Conservation (phyloP, 2,329 filamentous ascomycete genomes). For the Colletotrichum caudatum region DNA sequence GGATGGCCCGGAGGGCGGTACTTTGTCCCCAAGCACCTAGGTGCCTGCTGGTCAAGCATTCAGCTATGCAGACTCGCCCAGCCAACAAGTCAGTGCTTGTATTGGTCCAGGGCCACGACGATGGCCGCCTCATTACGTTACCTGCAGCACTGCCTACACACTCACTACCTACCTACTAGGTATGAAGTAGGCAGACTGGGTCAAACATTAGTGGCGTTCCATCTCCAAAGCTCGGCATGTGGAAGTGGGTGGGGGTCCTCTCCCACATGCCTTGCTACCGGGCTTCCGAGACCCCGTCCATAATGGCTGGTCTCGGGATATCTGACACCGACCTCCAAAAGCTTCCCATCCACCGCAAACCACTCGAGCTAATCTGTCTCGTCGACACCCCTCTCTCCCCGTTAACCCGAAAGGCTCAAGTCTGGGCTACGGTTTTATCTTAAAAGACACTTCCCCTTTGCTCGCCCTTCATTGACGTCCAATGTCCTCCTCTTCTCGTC, state of each 20-base stretch:
- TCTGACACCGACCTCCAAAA: slow-evolving; percentile 38
- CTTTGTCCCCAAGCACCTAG: not conserved
- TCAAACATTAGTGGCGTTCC: not conserved
- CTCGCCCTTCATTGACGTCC: not conserved
- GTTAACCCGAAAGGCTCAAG: slow-evolving; percentile 20
- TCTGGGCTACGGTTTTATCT: slow-evolving; percentile 2
- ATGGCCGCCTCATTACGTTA: too few species aligned
- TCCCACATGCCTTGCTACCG: not conserved
- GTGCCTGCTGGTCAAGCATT: not conserved
- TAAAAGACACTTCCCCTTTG: slow-evolving; percentile 25
- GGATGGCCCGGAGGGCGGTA: not conserved
- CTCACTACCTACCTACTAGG: too few species aligned
- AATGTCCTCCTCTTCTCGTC: slow-evolving; percentile 24
- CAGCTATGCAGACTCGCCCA: not conserved
- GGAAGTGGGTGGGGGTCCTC: slow-evolving; percentile 1
- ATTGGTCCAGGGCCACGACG: too few species aligned
- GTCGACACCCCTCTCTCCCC: slow-evolving; percentile 9
- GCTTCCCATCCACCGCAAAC: slow-evolving; percentile 20
- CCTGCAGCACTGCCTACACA: too few species aligned
- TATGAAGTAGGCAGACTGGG: too few species aligned
- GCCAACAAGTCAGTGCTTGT: too few species aligned
- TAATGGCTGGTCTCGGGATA: slow-evolving; percentile 25
- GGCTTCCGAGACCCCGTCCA: slow-evolving; percentile 5
- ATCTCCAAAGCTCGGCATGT: slow-evolving; percentile 10
- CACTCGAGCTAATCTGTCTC: slow-evolving; percentile 16